Percentiles rank a stretch among this genome's conserved stretches.
phyloP scores from a whole-genome alignment of 495 filamentous ascomycete genomes.

The Oleoguttula mirabilis region DNA sequence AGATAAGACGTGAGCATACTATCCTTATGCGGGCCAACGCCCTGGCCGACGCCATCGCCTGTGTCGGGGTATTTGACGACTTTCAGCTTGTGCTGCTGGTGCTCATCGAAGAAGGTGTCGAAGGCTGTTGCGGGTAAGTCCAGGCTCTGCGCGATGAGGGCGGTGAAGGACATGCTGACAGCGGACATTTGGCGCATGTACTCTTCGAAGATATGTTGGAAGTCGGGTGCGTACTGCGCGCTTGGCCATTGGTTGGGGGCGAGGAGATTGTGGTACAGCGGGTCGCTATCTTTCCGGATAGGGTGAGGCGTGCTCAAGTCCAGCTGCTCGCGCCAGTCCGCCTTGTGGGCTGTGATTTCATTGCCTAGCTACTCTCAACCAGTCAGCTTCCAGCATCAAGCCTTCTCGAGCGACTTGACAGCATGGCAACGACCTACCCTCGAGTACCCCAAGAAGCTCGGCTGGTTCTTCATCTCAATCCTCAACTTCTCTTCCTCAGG shows the following conservation, averaged over 20 bases:
- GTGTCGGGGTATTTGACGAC: constrained; percentile 75
- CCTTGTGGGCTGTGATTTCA: constrained; percentile 31
- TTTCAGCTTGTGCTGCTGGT: constrained; percentile 84
- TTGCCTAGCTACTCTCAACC: constrained; percentile 27
- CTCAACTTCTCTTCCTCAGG: constrained; percentile 65
- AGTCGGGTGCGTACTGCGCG: constrained; percentile 50
- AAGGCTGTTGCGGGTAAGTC: constrained; percentile 62
- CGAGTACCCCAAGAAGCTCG: constrained; percentile 32
- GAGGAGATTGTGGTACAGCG: constrained; percentile 65
- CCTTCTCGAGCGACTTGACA: too few relatives aligned
- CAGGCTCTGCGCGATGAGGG: constrained; percentile 77
- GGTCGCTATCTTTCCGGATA: constrained; percentile 47
- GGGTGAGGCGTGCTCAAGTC: constrained; percentile 74
- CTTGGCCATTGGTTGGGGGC: constrained; percentile 91
- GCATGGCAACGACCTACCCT: constrained; percentile 21
- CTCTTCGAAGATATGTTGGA: constrained; percentile 53
- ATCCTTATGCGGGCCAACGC: constrained; percentile 92
- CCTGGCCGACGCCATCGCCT: constrained; percentile 35
- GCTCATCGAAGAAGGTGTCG: constrained; percentile 65
- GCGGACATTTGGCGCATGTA: constrained; percentile 65
- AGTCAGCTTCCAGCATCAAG: too few relatives aligned
- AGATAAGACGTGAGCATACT: constrained; percentile 78
- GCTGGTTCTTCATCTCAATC: constrained; percentile 80
- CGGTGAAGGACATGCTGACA: constrained; percentile 65
- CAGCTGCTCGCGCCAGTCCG: constrained; percentile 76